Evolutionary conservation across 805 yeast species (phyloP), one percentile per base, ranked within the genome.

Genomic region (Brettanomyces anomalus): DNA sequence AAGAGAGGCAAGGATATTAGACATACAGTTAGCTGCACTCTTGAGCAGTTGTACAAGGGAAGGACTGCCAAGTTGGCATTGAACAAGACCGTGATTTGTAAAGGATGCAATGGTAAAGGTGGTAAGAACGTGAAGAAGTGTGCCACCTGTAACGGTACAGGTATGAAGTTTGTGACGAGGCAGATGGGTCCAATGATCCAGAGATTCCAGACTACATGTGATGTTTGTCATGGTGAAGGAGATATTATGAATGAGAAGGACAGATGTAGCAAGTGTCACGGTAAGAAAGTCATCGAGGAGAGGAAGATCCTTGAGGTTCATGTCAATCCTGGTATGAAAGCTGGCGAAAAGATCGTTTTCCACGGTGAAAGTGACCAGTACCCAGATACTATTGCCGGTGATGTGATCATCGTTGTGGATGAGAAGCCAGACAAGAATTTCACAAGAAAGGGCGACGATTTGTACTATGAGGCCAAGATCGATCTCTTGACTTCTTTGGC

Each of bases 161-260:
- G 99, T 76, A 68, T 82, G 65, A 85, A 78, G 66, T 82, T 90
- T 52, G 83, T 88, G 52, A 86, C 96, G 42, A 85, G 95, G 72
- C 97, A 93, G 69, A 89, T 93, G 96, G 99, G 99, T 55, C 96
- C 96, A 52, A 87, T 93, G 89, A 85, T 93, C 58, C 99, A 93
- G 72, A 85, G 96, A 74, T 85, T 85, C 79, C 97, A 93, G 71
- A 79, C 94, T 37, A 80, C 79, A 43, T 93, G 99, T 83, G 90
- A 85, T 54, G 81, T 67, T 46, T 93, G 99, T 79, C 68, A 78
- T 52, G 98, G 97, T 61, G 73, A 82, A 46, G 99, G 99, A 63
- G 90, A 84, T 64, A 83, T 82, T 50, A 76, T 88, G 60, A 79
- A 83, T 62, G 74, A 89, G 42, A 83, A 83, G 70, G 96, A 87